These are phyloP conservation scores for Hyphodiscus sp. DNA, from an alignment of 2,329 filamentous ascomycete genomes.

Conservation along the genomic window DNA sequence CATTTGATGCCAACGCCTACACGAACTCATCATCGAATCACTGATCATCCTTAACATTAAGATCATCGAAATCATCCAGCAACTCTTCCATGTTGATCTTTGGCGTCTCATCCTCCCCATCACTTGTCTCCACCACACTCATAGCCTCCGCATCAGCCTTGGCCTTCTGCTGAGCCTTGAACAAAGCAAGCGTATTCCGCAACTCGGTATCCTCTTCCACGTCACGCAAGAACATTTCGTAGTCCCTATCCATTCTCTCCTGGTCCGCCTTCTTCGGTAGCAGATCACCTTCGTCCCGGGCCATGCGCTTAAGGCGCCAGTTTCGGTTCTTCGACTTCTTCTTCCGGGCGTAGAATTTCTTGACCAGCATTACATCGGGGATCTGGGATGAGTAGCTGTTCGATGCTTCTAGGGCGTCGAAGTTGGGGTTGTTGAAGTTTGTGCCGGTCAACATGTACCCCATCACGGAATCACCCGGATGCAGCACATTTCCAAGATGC, in stretches of 20 bases:
- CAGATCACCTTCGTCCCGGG: constrained; percentile 80
- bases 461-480: constrained; percentile 86
- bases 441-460: constrained; percentile 87
- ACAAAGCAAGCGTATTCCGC: constrained; percentile 75
- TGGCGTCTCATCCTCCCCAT: constrained; percentile 58
- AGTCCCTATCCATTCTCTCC: constrained; percentile 83
- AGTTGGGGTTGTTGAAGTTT: constrained; percentile 87
- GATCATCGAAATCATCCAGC: constrained; percentile 88
- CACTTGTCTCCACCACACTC: constrained; percentile 59
- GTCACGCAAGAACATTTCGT: constrained; percentile 94
- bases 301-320: constrained; percentile 95
- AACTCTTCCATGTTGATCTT: constrained; percentile 73
- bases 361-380: constrained; percentile 89
- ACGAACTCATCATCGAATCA: constrained; percentile 1
- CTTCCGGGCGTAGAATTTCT: constrained; percentile 89
- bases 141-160: constrained; percentile 55
- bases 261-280: constrained; percentile 82
- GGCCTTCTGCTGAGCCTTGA: constrained; percentile 53
- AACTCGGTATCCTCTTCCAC: constrained; percentile 94
- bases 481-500: constrained; percentile 78
- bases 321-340: constrained; percentile 77
- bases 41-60: constrained; percentile 48
- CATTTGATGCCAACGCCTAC: constrained; percentile 2
- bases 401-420: constrained; percentile 74
- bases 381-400: constrained; percentile 71